phyloP scores from a whole-genome alignment of 805 yeast species.

The Ogataea henricii region DNA sequence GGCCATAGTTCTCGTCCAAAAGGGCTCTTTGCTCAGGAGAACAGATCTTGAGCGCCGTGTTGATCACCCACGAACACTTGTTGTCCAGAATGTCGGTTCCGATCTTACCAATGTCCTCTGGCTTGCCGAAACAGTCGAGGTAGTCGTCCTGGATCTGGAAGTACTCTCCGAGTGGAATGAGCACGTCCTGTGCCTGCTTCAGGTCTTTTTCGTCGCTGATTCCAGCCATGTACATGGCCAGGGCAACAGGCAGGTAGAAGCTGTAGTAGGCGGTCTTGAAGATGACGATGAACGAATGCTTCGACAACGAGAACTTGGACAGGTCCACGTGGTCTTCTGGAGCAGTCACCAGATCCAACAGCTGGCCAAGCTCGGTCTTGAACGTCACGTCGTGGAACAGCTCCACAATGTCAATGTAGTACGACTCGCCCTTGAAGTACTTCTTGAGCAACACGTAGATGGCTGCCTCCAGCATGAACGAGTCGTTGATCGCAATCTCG shows the following conservation, averaged over 20 bases:
- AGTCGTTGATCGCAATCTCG: conserved; percentile 94
- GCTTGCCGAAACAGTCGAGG: conserved; percentile 96
- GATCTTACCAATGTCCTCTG: conserved; percentile 95
- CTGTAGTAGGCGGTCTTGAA: conserved; percentile 98
- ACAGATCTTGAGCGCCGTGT: conserved; percentile 82
- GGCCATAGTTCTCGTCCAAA: conserved; percentile 88
- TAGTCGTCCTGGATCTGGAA: conserved; percentile 98
- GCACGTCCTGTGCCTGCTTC: conserved; percentile 82
- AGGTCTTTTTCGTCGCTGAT: conserved; percentile 68
- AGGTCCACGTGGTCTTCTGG: conserved; percentile 95
- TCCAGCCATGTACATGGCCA: conserved; percentile 94
- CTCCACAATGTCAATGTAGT: conserved; percentile 88
- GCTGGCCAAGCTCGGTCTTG: conserved; percentile 97
- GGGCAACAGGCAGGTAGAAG: conserved; percentile 94
- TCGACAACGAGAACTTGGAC: conserved; percentile 78
- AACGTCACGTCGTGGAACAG: conserved; percentile 96
- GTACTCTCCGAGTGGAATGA: conserved; percentile 95
- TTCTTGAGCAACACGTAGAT: conserved; percentile 87
- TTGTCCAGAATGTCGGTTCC: conserved; percentile 98
- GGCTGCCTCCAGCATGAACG: conserved; percentile 95
- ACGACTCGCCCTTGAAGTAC: conserved; percentile 78
- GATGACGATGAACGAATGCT: conserved; percentile 93
- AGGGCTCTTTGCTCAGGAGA: conserved; percentile 78
- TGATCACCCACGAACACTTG: conserved; percentile 97
- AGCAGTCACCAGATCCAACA: conserved; percentile 92